These are phyloP conservation scores for Talaromyces thailandensis DNA, from an alignment of 495 filamentous ascomycete species.

Conservation along the genomic window DNA sequence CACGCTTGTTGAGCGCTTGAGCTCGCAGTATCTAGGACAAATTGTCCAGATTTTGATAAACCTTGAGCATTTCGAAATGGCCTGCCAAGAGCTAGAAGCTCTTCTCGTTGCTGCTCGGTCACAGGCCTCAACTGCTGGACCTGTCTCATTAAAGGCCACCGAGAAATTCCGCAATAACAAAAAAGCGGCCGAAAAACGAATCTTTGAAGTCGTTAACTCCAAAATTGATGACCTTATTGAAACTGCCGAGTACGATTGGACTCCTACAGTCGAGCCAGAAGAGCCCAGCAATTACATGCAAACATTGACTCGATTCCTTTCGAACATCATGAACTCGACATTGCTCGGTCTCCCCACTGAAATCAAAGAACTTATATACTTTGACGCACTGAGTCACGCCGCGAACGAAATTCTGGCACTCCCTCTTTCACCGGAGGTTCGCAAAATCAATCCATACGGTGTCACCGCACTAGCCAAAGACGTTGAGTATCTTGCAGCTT, in stretches of 20 bases:
- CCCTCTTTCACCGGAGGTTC: slow-evolving; percentile 70
- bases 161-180: slow-evolving; percentile 81
- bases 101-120: slow-evolving; percentile 74
- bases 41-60: slow-evolving; percentile 99
- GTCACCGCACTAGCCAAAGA: slow-evolving; percentile 73
- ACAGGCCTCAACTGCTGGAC: slow-evolving; percentile 60
- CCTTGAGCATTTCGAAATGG: slow-evolving; percentile 89
- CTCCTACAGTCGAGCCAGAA: slow-evolving; percentile 48
- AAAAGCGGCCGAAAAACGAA: slow-evolving; percentile 92
- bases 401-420: slow-evolving; percentile 80
- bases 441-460: slow-evolving; percentile 78
- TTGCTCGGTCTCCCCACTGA: slow-evolving; percentile 83
- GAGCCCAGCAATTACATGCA: slow-evolving; percentile 90
- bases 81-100: slow-evolving; percentile 78
- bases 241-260: slow-evolving; percentile 96
- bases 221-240: slow-evolving; percentile 98
- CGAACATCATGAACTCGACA: slow-evolving; percentile 92
- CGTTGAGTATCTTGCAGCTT: slow-evolving; percentile 70
- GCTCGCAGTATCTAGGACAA: slow-evolving; percentile 87
- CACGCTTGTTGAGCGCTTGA: slow-evolving; percentile 77
- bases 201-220: slow-evolving; percentile 96
- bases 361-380: slow-evolving; percentile 96
- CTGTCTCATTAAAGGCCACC: slow-evolving; percentile 69
- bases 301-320: slow-evolving; percentile 85
- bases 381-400: slow-evolving; percentile 88